Evolutionary conservation across 345 rosid genomes (phyloP), one percentile per base, ranked within the genome.

Genomic region (Melaleuca alternifolia): DNA sequence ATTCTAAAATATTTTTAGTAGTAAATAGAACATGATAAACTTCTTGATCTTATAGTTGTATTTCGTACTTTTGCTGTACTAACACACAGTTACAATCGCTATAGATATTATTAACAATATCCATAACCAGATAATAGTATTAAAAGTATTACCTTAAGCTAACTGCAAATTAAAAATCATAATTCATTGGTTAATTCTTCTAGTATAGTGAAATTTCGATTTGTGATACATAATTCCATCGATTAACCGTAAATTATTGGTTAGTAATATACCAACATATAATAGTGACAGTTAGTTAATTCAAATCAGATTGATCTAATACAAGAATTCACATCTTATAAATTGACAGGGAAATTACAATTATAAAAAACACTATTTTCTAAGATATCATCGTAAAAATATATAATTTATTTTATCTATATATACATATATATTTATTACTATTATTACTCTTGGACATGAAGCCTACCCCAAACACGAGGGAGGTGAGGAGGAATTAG

Each of bases 201-300:
- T 65, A 3, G 77, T 8, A 33, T 65, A 9, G 46, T 65, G 11
- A 33, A 65, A 33, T 65, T 30, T 65, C n/a, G 1, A 65, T 33
- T 18, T 65, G 1, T 65, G 77, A 65, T 65, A 8, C 16, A 12
- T 24, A 65, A 33, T 33, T 33, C 76, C 76, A 33, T 33, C 24
- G 0, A 59, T 13, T 1, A n/a, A n/a, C 6, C 15, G n/a, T 59
- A 1, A 59, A 59, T 33, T 59, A 59, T 59, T 0, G 0, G 18
- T n/a, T n/a, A 59, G 18, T n/a, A 0, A 59, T 59, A 59, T 6
- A 1, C 37, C 18, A n/a, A n/a, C 2, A n/a, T 13, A 12, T 59
- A 59, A 14, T 59, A n/a, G n/a, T 5, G 13, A 59, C 0, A 3
- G 12, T 3, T 59, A 3, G 12, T 3, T 59, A 6, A 13, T 12